Conservation (phyloP, 768 basidiomycete genomes). For the Strobilomyces dryophilus region DNA sequence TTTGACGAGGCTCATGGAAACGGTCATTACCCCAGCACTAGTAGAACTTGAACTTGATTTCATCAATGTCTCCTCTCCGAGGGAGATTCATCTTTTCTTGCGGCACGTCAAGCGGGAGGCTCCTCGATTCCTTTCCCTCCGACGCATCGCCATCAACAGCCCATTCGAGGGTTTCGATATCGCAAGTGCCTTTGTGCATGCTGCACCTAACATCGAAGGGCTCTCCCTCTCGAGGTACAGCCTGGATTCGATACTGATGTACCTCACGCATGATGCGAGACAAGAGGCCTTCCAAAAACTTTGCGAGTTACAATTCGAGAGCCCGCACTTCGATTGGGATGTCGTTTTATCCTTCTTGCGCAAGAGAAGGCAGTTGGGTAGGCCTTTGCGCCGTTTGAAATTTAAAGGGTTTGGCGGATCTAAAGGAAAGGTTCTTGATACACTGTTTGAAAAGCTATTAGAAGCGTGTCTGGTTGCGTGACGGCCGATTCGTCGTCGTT, state of each 20-base stretch:
- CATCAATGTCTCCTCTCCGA: constrained; percentile 18
- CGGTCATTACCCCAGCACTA: constrained; percentile 21
- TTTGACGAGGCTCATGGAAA: constrained; percentile 22
- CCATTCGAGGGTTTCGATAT: constrained; percentile 25
- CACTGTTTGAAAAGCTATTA: constrained; percentile 17
- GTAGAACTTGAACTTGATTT: constrained; percentile 26
- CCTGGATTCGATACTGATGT: constrained; percentile 20
- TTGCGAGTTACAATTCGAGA: constrained; percentile 14
- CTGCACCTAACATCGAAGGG: constrained; percentile 22
- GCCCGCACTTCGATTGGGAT: constrained; percentile 29
- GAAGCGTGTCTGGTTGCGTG: constrained; percentile 20
- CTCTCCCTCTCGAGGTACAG: constrained; percentile 27
- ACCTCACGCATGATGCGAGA: constrained; percentile 25
- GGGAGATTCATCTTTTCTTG: constrained; percentile 29
- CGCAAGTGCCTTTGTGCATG: constrained; percentile 17
- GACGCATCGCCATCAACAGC: constrained; percentile 19
- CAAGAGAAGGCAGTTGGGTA: constrained; percentile 20
- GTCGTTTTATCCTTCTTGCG: constrained; percentile 24
- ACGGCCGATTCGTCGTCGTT: background rate
- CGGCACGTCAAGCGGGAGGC: constrained; percentile 24
- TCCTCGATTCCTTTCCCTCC: constrained; percentile 24
- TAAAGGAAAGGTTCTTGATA: constrained; percentile 18
- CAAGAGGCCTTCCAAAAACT: constrained; percentile 24
- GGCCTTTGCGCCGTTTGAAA: constrained; percentile 13
- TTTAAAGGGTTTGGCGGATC: constrained; percentile 23